These are phyloP conservation scores for Medicago truncatula DNA, from an alignment of 306 rosid species.

Conservation along the genomic window MtrunA17r5.0-ANR NC_053043.1:10736001-10736500, in stretches of 20 bases:
- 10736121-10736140: background rate
- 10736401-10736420: background rate
- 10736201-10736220: background rate
- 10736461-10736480: background rate
- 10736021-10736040: background rate
- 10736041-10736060: background rate
- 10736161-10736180: background rate
- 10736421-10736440: background rate
- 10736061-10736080: conserved; percentile 1
- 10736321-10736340: conserved; percentile 2
- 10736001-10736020: conserved; percentile 17
- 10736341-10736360: conserved; percentile 3
- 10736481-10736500: background rate
- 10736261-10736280: background rate
- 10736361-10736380: background rate
- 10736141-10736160: background rate
- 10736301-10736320: conserved; percentile 20
- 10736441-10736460: background rate
- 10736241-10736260: background rate
- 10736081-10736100: background rate
- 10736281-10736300: background rate
- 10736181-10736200: conserved; percentile 23
- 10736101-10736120: conserved; percentile 12
- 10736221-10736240: conserved; percentile 5
- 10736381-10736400: background rate